phyloP scores from a whole-genome alignment of 2,329 filamentous ascomycete species.

The Pseudocercospora crystallina region DNA sequence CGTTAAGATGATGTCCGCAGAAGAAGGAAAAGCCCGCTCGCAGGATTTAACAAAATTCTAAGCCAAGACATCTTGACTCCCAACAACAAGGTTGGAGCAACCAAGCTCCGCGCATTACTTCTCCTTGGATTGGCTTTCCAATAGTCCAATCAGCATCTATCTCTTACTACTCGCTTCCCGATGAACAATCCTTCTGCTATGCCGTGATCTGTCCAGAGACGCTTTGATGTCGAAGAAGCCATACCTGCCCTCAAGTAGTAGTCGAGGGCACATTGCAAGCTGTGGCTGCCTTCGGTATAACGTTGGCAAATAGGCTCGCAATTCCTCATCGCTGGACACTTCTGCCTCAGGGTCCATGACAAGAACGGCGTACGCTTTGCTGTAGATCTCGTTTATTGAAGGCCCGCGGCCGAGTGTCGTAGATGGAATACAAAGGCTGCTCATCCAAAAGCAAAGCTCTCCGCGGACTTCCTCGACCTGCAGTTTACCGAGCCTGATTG shows the following conservation, averaged over 20 bases:
- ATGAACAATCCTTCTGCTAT: not conserved
- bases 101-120: too few species aligned
- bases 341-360: slow-evolving; percentile 2
- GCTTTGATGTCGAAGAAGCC: not conserved
- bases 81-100: too few species aligned
- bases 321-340: not conserved
- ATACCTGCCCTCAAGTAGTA: not conserved
- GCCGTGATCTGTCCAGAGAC: not conserved
- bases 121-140: too few species aligned
- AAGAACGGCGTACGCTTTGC: slow-evolving; percentile 14
- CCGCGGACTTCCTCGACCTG: slow-evolving; percentile 15
- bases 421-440: slow-evolving; percentile 9
- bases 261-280: not conserved
- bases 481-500: slow-evolving; percentile 16
- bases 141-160: too few species aligned
- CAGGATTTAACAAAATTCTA: too few species aligned
- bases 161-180: too few species aligned
- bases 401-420: not conserved
- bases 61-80: too few species aligned
- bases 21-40: too few species aligned
- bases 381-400: slow-evolving; percentile 2
- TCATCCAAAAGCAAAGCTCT: slow-evolving; percentile 19
- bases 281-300: slow-evolving; percentile 3
- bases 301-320: not conserved
- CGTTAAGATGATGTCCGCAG: too few species aligned